These are phyloP conservation scores for Exophiala sp. DNA, from an alignment of 2,329 filamentous ascomycete genomes.

Conservation along the genomic window DNA sequence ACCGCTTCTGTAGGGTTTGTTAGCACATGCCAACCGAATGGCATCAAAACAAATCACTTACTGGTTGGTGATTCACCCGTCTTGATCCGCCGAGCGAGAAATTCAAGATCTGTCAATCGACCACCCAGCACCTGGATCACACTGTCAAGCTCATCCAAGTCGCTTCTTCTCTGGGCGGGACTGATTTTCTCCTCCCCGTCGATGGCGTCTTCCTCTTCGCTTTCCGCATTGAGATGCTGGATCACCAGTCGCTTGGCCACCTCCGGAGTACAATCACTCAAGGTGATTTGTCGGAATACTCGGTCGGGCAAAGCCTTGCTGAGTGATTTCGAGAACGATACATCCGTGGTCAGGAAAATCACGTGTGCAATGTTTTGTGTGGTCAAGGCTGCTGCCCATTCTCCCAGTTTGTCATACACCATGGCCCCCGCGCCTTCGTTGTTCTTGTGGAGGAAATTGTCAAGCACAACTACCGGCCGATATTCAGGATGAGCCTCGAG, in stretches of 20 bases:
- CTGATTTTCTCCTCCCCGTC: conserved; percentile 37
- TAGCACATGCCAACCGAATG: neutral
- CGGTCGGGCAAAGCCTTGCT: conserved; percentile 83
- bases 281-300: conserved; percentile 76
- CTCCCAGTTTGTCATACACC: conserved; percentile 69
- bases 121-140: conserved; percentile 81
- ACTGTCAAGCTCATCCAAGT: conserved; percentile 66
- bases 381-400: conserved; percentile 83
- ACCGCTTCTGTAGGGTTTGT: conserved; percentile 56
- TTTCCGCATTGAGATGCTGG: conserved; percentile 59
- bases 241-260: conserved; percentile 89
- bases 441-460: conserved; percentile 82
- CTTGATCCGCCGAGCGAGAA: conserved; percentile 82
- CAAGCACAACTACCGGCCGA: conserved; percentile 77
- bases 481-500: conserved; percentile 82
- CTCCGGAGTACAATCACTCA: conserved; percentile 79
- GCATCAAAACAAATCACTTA: conserved; percentile 27
- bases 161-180: conserved; percentile 44
- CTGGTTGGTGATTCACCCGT: conserved; percentile 72
- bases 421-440: conserved; percentile 57
- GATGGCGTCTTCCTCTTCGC: conserved; percentile 35
- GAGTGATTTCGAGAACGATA: conserved; percentile 80
- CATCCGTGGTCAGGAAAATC: conserved; percentile 85
- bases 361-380: conserved; percentile 88
- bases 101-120: conserved; percentile 90